Evolutionary conservation across 805 yeast genomes (phyloP), one percentile per base, ranked within the genome.

Genomic region (Nakazawaea ernobii): DNA sequence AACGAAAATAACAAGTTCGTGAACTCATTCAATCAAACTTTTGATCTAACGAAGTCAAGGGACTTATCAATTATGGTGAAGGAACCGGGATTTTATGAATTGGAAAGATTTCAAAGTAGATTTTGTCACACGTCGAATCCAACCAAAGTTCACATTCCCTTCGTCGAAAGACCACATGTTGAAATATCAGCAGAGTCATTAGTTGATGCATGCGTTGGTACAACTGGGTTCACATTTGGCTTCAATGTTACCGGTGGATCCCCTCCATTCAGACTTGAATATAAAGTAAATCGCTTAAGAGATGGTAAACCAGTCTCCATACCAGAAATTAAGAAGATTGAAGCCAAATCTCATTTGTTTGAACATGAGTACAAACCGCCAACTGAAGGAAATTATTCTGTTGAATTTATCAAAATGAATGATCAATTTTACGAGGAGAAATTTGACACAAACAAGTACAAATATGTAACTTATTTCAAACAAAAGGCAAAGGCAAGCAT

Each of bases 201-300:
- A 2, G 70, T 80, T 26, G 98, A 92, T 57, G 79, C 84, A 42
- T 94, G 99, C 68, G 86, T 94, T 29, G 99, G 99, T 0, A 88
- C 90, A 39, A 82, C 89, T 8, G 99, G 97, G 0, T 79, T 72
- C 55, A 69, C 70, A 24, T 80, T 90, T 50, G 71, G 74, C 30
- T 89, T 88, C 52, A 86, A 83, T 43, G 71, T 91, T 49, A 64
- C 74, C 0, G 70, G 84, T 44, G 68, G 75, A 5, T 98, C 99
- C 14, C 77, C 82, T 28, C 86, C 96, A 0, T 97, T 98, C 1
- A 94, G 85, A 66, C 74, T 73, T 46, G 75, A 72, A 36, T 82
- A 84, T 51, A 73, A 75, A 39, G 80, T 84, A 11, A 85, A 78
- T 56, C 77, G 79, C 48, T 59, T 79, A 11, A 63, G 69, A 24